These are phyloP conservation scores for Mycogone perniciosa DNA, from an alignment of 2,329 filamentous ascomycete species.

Conservation along the genomic window DNA sequence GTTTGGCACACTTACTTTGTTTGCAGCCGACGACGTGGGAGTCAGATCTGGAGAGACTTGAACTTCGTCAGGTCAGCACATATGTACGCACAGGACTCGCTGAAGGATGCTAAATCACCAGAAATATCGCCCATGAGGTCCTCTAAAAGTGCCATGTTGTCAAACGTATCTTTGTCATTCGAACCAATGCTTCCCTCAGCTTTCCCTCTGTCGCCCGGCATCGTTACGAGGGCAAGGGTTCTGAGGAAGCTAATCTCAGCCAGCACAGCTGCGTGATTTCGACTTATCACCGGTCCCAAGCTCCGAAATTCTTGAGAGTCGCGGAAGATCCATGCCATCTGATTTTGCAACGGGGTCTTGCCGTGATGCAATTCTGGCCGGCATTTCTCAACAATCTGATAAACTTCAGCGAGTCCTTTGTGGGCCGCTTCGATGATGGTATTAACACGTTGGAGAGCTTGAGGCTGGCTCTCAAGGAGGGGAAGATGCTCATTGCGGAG, in stretches of 20 bases:
- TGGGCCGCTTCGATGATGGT: slow-evolving; percentile 24
- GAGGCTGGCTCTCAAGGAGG: slow-evolving; percentile 19
- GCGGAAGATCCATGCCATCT: slow-evolving; percentile 21
- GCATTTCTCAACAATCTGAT: slow-evolving; percentile 25
- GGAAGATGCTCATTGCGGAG: slow-evolving; percentile 23
- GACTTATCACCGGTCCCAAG: slow-evolving; percentile 22
- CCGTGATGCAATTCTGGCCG: slow-evolving; percentile 18
- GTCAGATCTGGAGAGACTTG: background rate
- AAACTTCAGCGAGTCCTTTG: slow-evolving; percentile 22
- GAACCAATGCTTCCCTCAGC: background rate
- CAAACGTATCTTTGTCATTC: background rate
- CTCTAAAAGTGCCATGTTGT: background rate
- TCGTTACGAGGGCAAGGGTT: background rate
- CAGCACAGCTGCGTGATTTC: slow-evolving; percentile 24
- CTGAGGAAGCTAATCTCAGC: slow-evolving; percentile 24
- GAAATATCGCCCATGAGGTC: background rate
- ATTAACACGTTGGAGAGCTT: slow-evolving; percentile 23
- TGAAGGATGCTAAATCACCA: background rate
- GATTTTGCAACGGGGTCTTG: slow-evolving; percentile 16
- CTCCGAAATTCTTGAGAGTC: slow-evolving; percentile 21
- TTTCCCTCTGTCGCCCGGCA: background rate
- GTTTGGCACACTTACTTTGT: background rate
- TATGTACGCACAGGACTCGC: background rate
- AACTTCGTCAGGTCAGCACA: background rate
- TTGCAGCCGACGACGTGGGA: background rate